A percentile compares a stretch with the other conserved stretches of the same genome.
Conservation (phyloP, 2,329 filamentous ascomycete genomes). For the Penicillium sp. region DNA sequence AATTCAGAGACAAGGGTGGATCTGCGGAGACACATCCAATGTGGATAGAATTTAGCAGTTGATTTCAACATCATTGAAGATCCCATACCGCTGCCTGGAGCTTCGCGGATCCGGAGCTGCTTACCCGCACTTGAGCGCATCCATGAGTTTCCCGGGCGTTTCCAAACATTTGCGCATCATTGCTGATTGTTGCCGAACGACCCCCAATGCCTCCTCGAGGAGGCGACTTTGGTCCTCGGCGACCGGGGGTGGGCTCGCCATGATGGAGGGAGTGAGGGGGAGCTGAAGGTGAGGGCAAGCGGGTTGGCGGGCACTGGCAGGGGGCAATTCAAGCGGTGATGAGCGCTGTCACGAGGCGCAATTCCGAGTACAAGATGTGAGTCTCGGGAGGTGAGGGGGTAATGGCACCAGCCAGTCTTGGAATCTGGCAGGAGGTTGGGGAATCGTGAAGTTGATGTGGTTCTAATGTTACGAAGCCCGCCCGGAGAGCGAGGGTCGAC, state of each 20-base stretch:
- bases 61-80: slow-evolving; percentile 8
- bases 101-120: slow-evolving; percentile 30
- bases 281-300: slow-evolving; percentile 21
- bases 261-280: slow-evolving; percentile 29
- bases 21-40: slow-evolving; percentile 45
- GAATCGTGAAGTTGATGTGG: no score
- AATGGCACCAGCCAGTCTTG: no score
- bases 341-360: no score
- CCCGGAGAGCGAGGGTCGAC: no score
- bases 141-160: slow-evolving; percentile 97
- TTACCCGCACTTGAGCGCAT: slow-evolving; percentile 98
- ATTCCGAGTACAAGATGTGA: background rate
- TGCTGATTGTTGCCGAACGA: slow-evolving; percentile 93
- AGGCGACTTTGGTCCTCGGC: slow-evolving; percentile 81
- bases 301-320: slow-evolving; percentile 18
- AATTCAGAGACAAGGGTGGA: slow-evolving; percentile 98
- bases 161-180: slow-evolving; percentile 98
- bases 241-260: slow-evolving; percentile 52
- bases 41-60: slow-evolving; percentile 12
- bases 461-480: no score
- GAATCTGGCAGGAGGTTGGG: no score
- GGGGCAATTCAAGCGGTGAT: slow-evolving; percentile 9
- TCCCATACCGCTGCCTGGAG: slow-evolving; percentile 23
- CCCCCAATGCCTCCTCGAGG: slow-evolving; percentile 92
- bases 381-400: no score